Evolutionary conservation across 495 filamentous ascomycete species (phyloP), one percentile per base, ranked within the genome.

Genomic region (Tuber brumale): DNA sequence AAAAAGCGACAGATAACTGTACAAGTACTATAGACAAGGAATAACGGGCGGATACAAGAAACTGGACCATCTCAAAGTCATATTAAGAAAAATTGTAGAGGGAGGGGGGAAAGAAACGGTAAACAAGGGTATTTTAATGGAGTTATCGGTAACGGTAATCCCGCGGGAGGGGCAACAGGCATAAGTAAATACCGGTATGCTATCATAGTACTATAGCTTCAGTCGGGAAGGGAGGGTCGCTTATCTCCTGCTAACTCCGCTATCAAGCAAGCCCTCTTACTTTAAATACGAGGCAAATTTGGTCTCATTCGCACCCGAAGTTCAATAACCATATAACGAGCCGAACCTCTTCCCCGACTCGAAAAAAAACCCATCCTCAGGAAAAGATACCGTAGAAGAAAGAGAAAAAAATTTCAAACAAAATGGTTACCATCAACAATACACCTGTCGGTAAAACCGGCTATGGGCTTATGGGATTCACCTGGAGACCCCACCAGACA

Each of bases 401-500:
- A 44, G 12, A 44, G 16, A 16, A 21, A 61, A 61, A 61, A 61
- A 61, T 66, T 66, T 73, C 41, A 44, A 14, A 66, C 46, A 70
- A 48, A 69, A 79, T 84, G 82, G 7, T 69, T 69, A 69, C 43
- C 31, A 70, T 84, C 57, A 42, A 42, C 72, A 85, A 85, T 80
- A 86, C 84, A 74, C 79, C 84, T 77, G 81, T 88, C 70, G 87
- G 86, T 37, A 69, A 81, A n/a, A 87, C 83, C 9, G 87, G 86
- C 72, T 85, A 86, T 77, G 87, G 87, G 66, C 82, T 85, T 12
- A 86, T 88, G 87, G 78, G 80, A 69, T 78, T 83, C 14, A 83
- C 82, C n/a, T 80, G 69, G 76, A 76, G 82, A 7, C 74, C 80
- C 14, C 57, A 72, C 19, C 35, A 73, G 31, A 79, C 79, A 2